Base-by-base conservation (phyloP, 345 rosid species). In the Salix caprea region DNA sequence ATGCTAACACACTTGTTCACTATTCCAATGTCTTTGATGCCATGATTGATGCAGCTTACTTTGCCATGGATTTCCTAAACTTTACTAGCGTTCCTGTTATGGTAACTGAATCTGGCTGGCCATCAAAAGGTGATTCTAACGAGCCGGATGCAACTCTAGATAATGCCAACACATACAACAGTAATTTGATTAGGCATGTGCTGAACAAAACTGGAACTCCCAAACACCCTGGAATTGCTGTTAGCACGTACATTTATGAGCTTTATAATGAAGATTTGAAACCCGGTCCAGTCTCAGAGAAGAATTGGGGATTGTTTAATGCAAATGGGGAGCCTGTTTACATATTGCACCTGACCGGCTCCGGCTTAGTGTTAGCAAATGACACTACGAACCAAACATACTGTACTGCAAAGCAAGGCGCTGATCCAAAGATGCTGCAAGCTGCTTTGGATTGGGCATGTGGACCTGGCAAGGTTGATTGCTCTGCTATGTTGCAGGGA, bases 361-460 rank as follows among this genome's bases (percentile, higher is more conserved):
- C 81, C 1, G 81, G 81, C 4, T 44, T 54, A 87, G 89, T 89
- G 65, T 75, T 93, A 54, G 97, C 98, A 0, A 96, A 96, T 79
- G 98, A 96, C 83, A 94, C 98, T 10, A 91, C 97, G 2, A 96
- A 92, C 84, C 97, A 93, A 74, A 96, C 98, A 4, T 96, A 88
- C 86, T 96, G 99, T 64, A 82, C 90, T 42, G 92, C 90, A 0
- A 93, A 87, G 81, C 89, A 90, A 11, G 92, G 89, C 42, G 88
- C 91, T 46, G 99, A 96, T 76, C 88, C 69, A 37, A 96, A 96
- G 89, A 90, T 93, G 98, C 88, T 96, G 67, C 99, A 96, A 80
- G 99, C 98, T 5, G 99, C 91, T 23, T 85, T 96, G 42, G 99
- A 96, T 81, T 96, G 99, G 99, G 99, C 99, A 68, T 96, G 99